These are phyloP conservation scores for Ambrosia hybrid DNA, from an alignment of 140 eudicot genomes.

Conservation along the genomic window DNA sequence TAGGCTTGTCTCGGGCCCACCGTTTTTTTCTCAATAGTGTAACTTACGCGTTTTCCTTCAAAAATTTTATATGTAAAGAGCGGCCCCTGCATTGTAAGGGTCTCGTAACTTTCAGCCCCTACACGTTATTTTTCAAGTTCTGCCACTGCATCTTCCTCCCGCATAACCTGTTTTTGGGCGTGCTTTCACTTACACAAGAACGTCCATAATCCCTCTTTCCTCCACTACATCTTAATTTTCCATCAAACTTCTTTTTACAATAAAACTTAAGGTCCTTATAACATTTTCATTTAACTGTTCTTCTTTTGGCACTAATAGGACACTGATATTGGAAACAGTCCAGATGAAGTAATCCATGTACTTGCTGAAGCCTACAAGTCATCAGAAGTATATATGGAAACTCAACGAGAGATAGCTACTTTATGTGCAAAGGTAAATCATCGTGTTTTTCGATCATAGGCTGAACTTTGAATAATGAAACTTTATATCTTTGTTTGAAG, in stretches of 20 bases:
- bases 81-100: too few species aligned
- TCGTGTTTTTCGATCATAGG: background rate
- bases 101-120: too few species aligned
- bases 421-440: slow-evolving; percentile 44
- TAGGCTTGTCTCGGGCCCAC: too few species aligned
- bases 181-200: too few species aligned
- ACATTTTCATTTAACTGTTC: background rate
- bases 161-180: too few species aligned
- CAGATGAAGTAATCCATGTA: slow-evolving; percentile 39
- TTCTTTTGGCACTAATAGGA: slow-evolving; percentile 36
- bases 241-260: background rate
- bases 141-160: too few species aligned
- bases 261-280: background rate
- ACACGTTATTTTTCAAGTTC: too few species aligned
- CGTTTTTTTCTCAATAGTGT: too few species aligned
- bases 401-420: slow-evolving; percentile 37
- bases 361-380: slow-evolving; percentile 55
- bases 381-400: slow-evolving; percentile 41
- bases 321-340: slow-evolving; percentile 23
- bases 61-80: too few species aligned
- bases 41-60: too few species aligned
- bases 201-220: too few species aligned
- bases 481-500: slow-evolving; percentile 5
- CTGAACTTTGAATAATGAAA: background rate
- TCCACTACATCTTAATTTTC: background rate